phyloP scores from a whole-genome alignment of 129 eudicot species.

The Smallanthus sonchifolius region DNA sequence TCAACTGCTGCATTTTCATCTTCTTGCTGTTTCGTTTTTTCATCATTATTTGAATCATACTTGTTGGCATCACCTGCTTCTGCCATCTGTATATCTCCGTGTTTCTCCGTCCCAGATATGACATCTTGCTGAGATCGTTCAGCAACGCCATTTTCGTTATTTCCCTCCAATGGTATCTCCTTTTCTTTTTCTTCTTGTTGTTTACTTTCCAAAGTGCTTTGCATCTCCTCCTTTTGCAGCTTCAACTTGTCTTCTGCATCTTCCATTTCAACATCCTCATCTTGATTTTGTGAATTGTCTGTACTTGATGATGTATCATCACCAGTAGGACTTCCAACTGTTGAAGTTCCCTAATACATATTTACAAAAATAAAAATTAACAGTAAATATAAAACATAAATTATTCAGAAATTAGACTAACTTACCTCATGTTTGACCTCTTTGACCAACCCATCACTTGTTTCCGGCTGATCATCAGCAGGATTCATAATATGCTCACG shows the following conservation, averaged over 20 bases:
- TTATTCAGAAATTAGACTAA: not conserved
- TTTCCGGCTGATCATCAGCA: slow-evolving; percentile 44
- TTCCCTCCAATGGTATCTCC: slow-evolving; percentile 14
- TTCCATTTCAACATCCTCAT: slow-evolving; percentile 51
- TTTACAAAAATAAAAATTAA: slow-evolving; percentile 3
- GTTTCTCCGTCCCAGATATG: slow-evolving; percentile 35
- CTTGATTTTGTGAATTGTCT: slow-evolving; percentile 60
- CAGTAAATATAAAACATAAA: not conserved
- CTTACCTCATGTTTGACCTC: slow-evolving; percentile 60
- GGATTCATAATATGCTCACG: slow-evolving; percentile 57
- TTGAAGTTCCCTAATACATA: slow-evolving; percentile 49
- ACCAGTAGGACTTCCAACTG: slow-evolving; percentile 57
- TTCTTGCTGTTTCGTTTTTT: slow-evolving; percentile 22
- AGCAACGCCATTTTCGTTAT: slow-evolving; percentile 37
- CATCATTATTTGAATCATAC: slow-evolving; percentile 31
- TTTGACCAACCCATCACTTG: slow-evolving; percentile 47
- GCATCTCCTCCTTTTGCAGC: slow-evolving; percentile 37
- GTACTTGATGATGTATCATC: slow-evolving; percentile 66
- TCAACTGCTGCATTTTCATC: slow-evolving; percentile 30
- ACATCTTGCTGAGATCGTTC: slow-evolving; percentile 39
- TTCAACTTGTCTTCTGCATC: slow-evolving; percentile 49
- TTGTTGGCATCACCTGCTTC: slow-evolving; percentile 36
- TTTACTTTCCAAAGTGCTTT: slow-evolving; percentile 28
- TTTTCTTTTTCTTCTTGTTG: slow-evolving; percentile 34
- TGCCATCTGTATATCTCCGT: slow-evolving; percentile 25